A percentile compares a stretch with the other conserved stretches of the same genome.
phyloP scores from a whole-genome alignment of 345 rosid species.

The Euphorbia lathyris region DNA sequence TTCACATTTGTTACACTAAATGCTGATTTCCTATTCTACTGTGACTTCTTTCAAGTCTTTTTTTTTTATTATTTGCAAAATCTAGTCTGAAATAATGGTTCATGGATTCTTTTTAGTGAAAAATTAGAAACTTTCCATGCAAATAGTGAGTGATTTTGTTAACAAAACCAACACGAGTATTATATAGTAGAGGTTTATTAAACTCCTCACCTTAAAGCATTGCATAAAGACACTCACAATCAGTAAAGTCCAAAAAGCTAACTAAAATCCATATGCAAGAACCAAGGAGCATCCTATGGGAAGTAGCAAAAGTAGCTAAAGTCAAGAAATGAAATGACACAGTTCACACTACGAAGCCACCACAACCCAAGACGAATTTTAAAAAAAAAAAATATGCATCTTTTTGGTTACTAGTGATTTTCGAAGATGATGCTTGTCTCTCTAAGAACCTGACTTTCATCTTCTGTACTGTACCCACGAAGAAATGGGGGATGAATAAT shows the following conservation, averaged over 20 bases:
- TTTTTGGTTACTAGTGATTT: too few species aligned
- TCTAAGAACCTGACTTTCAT: too few species aligned
- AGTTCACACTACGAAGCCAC: not conserved
- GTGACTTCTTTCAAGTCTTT: not conserved
- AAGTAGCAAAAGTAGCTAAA: not conserved
- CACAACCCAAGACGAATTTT: not conserved
- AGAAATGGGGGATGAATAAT: not conserved
- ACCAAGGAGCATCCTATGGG: constrained; percentile 5
- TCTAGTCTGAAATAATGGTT: too few species aligned
- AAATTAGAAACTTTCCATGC: not conserved
- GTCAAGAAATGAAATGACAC: not conserved
- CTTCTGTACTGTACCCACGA: too few species aligned
- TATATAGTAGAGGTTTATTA: not conserved
- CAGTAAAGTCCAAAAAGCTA: not conserved
- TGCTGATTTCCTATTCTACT: not conserved
- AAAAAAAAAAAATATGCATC: not conserved
- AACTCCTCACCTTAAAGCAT: not conserved
- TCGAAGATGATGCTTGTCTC: too few species aligned
- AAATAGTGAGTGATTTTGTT: too few species aligned
- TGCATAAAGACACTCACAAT: not conserved
- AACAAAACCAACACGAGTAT: not conserved
- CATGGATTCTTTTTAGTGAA: too few species aligned
- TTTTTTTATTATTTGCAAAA: too few species aligned
- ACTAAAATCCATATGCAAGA: not conserved
- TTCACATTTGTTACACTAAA: constrained; percentile 2